Conservation (phyloP, 495 filamentous ascomycete species). For the Bacidia rubella region DNA sequence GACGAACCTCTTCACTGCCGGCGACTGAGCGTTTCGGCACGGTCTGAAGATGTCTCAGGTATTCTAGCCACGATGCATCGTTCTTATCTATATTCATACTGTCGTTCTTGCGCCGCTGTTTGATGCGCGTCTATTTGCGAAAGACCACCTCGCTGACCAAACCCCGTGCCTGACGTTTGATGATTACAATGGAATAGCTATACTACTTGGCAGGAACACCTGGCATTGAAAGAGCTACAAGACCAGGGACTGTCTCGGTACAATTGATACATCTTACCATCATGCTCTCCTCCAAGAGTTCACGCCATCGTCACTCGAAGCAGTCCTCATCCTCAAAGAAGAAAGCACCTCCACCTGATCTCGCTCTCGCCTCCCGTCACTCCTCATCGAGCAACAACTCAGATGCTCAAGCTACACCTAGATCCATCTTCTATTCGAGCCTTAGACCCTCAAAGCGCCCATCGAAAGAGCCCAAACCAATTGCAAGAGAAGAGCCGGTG, state of each 20-base stretch:
- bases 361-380: slow-evolving; percentile 7
- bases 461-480: slow-evolving; percentile 2
- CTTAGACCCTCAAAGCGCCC: slow-evolving; percentile 11
- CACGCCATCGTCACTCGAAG: slow-evolving; percentile 13
- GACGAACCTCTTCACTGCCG: background rate
- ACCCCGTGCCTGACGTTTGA: background rate
- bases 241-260: too few species aligned
- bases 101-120: background rate
- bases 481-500: background rate
- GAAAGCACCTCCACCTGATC: slow-evolving; percentile 7
- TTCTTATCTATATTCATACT: background rate
- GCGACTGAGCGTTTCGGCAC: background rate
- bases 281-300: slow-evolving; percentile 14
- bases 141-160: background rate
- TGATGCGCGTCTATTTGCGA: background rate
- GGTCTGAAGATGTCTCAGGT: background rate
- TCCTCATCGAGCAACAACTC: slow-evolving; percentile 7
- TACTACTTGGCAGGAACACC: background rate
- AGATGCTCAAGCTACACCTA: slow-evolving; percentile 6
- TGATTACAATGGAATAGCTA: background rate
- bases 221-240: background rate
- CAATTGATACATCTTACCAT: background rate
- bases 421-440: slow-evolving; percentile 10
- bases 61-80: background rate
- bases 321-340: slow-evolving; percentile 12